Conservation (phyloP, 1,284 basidiomycete species). For the Ustilago tritici region DNA sequence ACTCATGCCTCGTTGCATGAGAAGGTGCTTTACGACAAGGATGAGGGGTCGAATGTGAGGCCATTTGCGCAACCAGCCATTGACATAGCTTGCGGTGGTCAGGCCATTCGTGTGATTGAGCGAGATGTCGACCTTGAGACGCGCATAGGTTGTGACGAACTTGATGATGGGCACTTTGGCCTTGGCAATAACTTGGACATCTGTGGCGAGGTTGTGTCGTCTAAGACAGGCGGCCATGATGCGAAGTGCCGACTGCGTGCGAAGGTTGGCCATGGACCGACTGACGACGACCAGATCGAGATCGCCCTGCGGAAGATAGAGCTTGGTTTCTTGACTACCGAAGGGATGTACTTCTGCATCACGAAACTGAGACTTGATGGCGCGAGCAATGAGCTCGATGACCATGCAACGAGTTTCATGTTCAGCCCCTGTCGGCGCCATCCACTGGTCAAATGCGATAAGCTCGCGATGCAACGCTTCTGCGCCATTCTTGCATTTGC, state of each 20-base stretch:
- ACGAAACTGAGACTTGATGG: conserved; percentile 78
- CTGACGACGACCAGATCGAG: conserved; percentile 75
- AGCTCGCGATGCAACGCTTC: conserved; percentile 67
- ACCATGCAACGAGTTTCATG: conserved; percentile 84
- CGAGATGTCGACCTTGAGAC: conserved; percentile 69
- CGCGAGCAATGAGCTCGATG: conserved; percentile 79
- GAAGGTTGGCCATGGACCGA: conserved; percentile 67
- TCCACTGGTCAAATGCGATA: conserved; percentile 82
- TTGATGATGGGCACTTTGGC: conserved; percentile 95
- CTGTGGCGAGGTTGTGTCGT: conserved; percentile 72
- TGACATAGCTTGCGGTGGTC: conserved; percentile 82
- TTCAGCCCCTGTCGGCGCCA: conserved; percentile 86
- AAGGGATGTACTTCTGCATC: conserved; percentile 88
- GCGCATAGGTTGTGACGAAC: conserved; percentile 80
- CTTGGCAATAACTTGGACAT: conserved; percentile 85
- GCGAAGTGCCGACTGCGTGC: conserved; percentile 70
- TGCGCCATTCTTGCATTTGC: conserved; percentile 80
- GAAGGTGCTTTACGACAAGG: conserved; percentile 88
- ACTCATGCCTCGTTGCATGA: conserved; percentile 91
- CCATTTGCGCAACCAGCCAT: conserved; percentile 80
- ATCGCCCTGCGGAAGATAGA: conserved; percentile 87
- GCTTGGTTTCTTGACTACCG: conserved; percentile 91
- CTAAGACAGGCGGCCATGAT: conserved; percentile 71
- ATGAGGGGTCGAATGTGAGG: conserved; percentile 77
- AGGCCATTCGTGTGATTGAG: conserved; percentile 77